Conservation (phyloP, 148 eudicot genomes). For the Limonium bicolor region DNA sequence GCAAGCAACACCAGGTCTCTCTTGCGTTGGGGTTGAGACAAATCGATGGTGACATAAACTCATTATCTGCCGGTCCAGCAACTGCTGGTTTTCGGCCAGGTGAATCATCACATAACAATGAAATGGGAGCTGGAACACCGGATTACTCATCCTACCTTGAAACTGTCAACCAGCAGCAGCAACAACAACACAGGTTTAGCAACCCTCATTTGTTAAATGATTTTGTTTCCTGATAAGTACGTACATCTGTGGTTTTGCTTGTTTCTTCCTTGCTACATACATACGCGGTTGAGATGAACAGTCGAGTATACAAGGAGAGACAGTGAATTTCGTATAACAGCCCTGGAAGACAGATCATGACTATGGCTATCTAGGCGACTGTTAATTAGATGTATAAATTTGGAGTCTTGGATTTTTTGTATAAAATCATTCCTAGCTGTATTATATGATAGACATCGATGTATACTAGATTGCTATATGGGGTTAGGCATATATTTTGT, state of each 20-base stretch:
- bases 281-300: neutral
- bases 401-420: slow-evolving; percentile 11
- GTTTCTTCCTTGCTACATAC: neutral
- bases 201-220: slow-evolving; percentile 38
- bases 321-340: neutral
- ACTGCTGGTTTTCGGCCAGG: slow-evolving; percentile 13
- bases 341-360: neutral
- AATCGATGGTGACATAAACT: slow-evolving; percentile 19
- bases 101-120: slow-evolving; percentile 7
- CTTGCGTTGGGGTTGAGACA: slow-evolving; percentile 46
- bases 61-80: slow-evolving; percentile 10
- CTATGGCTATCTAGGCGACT: slow-evolving; percentile 6
- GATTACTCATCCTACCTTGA: slow-evolving; percentile 42
- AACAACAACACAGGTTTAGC: slow-evolving; percentile 37
- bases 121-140: slow-evolving; percentile 15
- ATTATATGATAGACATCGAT: slow-evolving; percentile 17
- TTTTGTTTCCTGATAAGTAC: slow-evolving; percentile 36
- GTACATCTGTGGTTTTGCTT: neutral
- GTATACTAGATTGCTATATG: slow-evolving; percentile 16
- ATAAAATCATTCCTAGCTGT: slow-evolving; percentile 28
- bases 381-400: slow-evolving; percentile 5
- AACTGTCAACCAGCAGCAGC: slow-evolving; percentile 29
- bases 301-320: neutral
- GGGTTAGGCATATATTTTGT: slow-evolving; percentile 25
- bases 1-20: slow-evolving; percentile 38